Evolutionary conservation across 2,329 filamentous ascomycete species (phyloP).

Genomic region (Fulvia fulva): DNA sequence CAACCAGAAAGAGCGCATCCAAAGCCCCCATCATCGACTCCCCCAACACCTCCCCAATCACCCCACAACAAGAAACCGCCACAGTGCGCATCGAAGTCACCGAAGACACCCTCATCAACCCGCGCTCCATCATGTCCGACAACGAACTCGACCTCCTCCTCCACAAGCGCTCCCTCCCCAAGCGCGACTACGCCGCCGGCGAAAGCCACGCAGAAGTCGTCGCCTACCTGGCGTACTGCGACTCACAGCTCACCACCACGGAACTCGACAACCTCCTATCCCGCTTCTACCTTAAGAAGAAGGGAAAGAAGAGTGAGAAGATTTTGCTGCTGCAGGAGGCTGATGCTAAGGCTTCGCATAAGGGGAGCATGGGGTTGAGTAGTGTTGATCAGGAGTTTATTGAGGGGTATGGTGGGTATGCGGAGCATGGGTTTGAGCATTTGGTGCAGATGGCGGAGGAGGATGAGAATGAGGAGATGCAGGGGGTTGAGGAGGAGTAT

Average conservation of each 20-base stretch:
- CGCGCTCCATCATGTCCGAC: constrained; percentile 26
- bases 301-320: constrained; percentile 26
- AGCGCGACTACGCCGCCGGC: constrained; percentile 2
- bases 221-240: constrained; percentile 24
- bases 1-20: neutral
- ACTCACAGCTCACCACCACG: constrained; percentile 15
- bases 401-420: constrained; percentile 22
- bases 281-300: constrained; percentile 8
- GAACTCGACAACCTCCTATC: constrained; percentile 20
- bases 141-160: constrained; percentile 28
- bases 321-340: constrained; percentile 25
- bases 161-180: constrained; percentile 22
- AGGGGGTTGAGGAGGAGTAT: constrained; percentile 2
- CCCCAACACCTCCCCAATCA: neutral
- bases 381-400: constrained; percentile 22
- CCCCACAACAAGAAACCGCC: neutral
- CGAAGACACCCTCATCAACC: constrained; percentile 24
- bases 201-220: constrained; percentile 30
- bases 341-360: constrained; percentile 23
- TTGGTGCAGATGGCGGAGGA: constrained; percentile 10
- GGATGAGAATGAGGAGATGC: neutral
- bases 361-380: constrained; percentile 12
- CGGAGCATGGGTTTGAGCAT: constrained; percentile 12
- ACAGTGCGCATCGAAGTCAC: constrained; percentile 11
- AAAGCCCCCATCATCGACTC: neutral